A percentile compares a stretch with the other conserved stretches of the same genome.
Evolutionary conservation across 1,284 basidiomycete genomes (phyloP).

Genomic region (Marasmius fiardii): DNA sequence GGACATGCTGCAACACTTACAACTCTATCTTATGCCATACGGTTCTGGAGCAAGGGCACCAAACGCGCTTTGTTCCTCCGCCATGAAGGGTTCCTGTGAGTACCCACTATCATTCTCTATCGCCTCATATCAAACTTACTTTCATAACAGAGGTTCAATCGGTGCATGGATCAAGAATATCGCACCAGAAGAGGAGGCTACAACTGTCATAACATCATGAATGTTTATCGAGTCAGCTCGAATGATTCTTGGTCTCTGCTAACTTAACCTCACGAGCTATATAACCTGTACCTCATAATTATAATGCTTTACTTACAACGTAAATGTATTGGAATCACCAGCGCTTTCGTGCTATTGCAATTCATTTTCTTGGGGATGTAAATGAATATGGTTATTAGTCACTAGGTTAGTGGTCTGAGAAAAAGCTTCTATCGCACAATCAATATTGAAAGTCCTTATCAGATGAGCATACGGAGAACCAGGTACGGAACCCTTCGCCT

Average conservation of each 20-base stretch:
- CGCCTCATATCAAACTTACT: slow-evolving; percentile 15
- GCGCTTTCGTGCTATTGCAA: too few relatives aligned
- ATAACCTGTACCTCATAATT: neutral
- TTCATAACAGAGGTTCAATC: slow-evolving; percentile 67
- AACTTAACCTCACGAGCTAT: neutral
- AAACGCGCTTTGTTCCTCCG: slow-evolving; percentile 96
- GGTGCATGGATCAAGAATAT: slow-evolving; percentile 98
- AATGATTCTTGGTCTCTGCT: neutral
- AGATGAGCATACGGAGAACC: too few relatives aligned
- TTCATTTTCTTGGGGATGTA: too few relatives aligned
- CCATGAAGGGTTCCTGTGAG: slow-evolving; percentile 97
- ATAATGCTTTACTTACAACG: neutral
- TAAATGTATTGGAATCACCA: too few relatives aligned
- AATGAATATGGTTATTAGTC: too few relatives aligned
- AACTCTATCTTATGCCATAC: slow-evolving; percentile 97
- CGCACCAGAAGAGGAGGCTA: slow-evolving; percentile 32
- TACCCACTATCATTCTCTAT: slow-evolving; percentile 20
- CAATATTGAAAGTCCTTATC: too few relatives aligned
- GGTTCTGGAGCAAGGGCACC: slow-evolving; percentile 99
- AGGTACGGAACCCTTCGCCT: too few relatives aligned
- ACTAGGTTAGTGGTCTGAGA: too few relatives aligned
- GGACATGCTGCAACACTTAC: slow-evolving; percentile 97
- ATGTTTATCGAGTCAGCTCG: neutral
- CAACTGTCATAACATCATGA: neutral
- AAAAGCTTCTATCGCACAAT: too few relatives aligned